phyloP scores from a whole-genome alignment of 2,329 filamentous ascomycete genomes.

The Neurospora crassa region DNA sequence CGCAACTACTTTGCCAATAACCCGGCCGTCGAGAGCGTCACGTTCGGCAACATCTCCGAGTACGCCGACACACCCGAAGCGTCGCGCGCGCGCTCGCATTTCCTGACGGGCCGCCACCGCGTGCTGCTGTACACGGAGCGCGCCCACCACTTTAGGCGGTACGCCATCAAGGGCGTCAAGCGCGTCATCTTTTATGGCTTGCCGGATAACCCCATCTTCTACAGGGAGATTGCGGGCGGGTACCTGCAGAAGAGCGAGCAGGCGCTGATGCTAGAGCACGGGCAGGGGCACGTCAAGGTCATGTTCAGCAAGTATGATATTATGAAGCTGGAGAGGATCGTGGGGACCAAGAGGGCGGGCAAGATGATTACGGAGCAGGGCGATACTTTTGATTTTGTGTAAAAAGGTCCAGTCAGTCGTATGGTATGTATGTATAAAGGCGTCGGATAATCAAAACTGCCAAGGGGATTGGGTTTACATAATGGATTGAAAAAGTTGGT shows the following conservation, averaged over 20 bases:
- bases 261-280: slow-evolving; percentile 44
- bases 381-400: slow-evolving; percentile 95
- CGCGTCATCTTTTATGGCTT: slow-evolving; percentile 82
- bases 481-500: not conserved
- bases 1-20: slow-evolving; percentile 84
- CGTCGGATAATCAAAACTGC: not conserved
- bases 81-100: slow-evolving; percentile 77
- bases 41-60: slow-evolving; percentile 81
- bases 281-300: slow-evolving; percentile 48
- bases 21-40: slow-evolving; percentile 38
- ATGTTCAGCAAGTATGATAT: slow-evolving; percentile 86
- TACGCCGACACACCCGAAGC: slow-evolving; percentile 74
- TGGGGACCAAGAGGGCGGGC: slow-evolving; percentile 69
- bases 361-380: slow-evolving; percentile 76
- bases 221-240: slow-evolving; percentile 63
- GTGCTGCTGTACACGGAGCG: slow-evolving; percentile 87
- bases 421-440: not conserved
- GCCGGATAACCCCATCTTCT: slow-evolving; percentile 80
- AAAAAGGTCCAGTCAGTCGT: slow-evolving; percentile 15
- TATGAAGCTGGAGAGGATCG: slow-evolving; percentile 79
- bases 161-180: slow-evolving; percentile 70
- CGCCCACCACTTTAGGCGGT: slow-evolving; percentile 94
- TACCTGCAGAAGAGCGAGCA: slow-evolving; percentile 54
- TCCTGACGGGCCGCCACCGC: slow-evolving; percentile 70
- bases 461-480: not conserved